phyloP scores from a whole-genome alignment of 164 flowering plant species.

The Saururus chinensis region DNA sequence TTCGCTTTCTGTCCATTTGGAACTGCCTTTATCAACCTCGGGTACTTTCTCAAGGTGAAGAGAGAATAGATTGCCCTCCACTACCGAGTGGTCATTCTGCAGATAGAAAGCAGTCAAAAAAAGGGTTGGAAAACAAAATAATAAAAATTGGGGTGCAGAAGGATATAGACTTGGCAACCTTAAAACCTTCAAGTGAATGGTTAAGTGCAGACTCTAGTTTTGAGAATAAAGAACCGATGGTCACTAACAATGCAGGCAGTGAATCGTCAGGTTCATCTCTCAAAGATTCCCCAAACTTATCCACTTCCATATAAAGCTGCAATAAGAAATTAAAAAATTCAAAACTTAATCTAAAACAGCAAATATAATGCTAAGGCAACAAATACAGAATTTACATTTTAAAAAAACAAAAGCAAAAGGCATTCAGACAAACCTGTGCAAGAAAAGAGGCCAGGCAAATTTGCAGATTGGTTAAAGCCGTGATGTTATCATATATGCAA shows the following conservation, averaged over 20 bases:
- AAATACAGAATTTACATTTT: too few relatives aligned
- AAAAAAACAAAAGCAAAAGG: slow-evolving; percentile 1
- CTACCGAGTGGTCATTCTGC: slow-evolving; percentile 57
- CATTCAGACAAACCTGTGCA: slow-evolving; percentile 47
- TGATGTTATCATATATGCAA: slow-evolving; percentile 58
- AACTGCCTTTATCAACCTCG: slow-evolving; percentile 50
- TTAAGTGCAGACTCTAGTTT: slow-evolving; percentile 57
- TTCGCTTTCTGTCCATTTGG: slow-evolving; percentile 75
- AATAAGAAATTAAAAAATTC: slow-evolving; percentile 4
- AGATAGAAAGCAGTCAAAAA: slow-evolving; percentile 1
- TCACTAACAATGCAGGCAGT: slow-evolving; percentile 40
- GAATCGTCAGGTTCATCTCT: slow-evolving; percentile 53
- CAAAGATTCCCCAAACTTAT: slow-evolving; percentile 49
- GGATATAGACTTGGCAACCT: slow-evolving; percentile 21
- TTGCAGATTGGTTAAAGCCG: slow-evolving; percentile 44
- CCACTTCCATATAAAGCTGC: slow-evolving; percentile 71
- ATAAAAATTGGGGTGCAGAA: background rate
- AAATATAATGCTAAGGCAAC: background rate
- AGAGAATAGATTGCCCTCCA: slow-evolving; percentile 33
- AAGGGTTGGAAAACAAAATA: background rate
- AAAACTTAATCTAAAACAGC: background rate
- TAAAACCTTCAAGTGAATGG: slow-evolving; percentile 27
- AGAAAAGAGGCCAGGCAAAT: slow-evolving; percentile 58
- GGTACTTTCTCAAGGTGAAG: slow-evolving; percentile 62
- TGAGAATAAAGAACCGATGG: slow-evolving; percentile 51